A percentile compares a stretch with the other conserved stretches of the same genome.
Conservation (phyloP, 768 basidiomycete species). For the Mycena sanguinolenta region DNA sequence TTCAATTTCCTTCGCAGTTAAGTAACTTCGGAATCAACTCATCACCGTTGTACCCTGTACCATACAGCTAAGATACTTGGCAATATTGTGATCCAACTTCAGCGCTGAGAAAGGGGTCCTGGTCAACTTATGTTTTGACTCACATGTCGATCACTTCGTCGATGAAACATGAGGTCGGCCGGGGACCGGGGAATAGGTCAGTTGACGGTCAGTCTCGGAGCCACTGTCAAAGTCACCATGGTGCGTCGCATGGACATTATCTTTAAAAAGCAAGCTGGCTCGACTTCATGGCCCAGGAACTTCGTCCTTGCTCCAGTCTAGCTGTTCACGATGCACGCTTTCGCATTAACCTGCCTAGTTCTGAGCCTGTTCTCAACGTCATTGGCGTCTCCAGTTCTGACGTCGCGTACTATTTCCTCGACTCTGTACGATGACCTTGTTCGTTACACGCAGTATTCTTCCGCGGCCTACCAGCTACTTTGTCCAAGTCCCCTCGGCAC, state of each 20-base stretch:
- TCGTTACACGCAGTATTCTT: conserved; percentile 57
- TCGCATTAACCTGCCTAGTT: background rate
- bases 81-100: too few species aligned
- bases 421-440: conserved; percentile 51
- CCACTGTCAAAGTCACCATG: background rate
- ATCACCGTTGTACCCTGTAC: too few species aligned
- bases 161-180: conserved; percentile 2
- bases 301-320: background rate
- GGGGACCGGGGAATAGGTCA: background rate
- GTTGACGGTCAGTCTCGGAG: background rate
- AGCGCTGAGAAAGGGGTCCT: too few species aligned
- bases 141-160: background rate
- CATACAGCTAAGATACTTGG: too few species aligned
- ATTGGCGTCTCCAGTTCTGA: background rate
- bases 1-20: too few species aligned
- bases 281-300: background rate
- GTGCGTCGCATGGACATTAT: background rate
- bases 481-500: conserved; percentile 58
- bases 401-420: conserved; percentile 5
- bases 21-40: too few species aligned
- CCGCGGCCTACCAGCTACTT: conserved; percentile 53
- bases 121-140: too few species aligned
- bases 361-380: background rate
- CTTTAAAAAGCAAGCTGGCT: background rate
- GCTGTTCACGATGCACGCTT: conserved; percentile 11